Base-by-base conservation (phyloP, 2,329 filamentous ascomycete genomes). In the Alternaria angustiovoidea region DNA sequence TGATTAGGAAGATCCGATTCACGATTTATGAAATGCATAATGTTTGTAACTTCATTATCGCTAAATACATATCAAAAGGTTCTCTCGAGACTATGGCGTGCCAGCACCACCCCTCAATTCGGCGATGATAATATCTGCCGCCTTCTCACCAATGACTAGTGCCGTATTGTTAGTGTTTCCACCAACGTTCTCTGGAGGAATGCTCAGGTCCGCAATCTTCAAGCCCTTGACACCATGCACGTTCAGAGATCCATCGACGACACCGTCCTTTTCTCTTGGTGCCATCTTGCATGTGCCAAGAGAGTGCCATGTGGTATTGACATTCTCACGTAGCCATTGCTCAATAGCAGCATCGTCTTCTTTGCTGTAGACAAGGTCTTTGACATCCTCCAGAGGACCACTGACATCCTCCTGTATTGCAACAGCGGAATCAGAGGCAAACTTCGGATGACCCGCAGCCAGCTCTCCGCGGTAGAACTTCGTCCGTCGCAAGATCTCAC, bases 401-500 rank as follows among this genome's bases (percentile, higher is more conserved):
- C 62, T 54, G 5, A 63, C 16, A 16, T 52, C 20, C 52, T 71
- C 65, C 12, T 61, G 36, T 11, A 57, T 24, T 5, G 65, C 65
- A 5, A 61, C 70, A n/a, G 65, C 62, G 2, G 68, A 71, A 4
- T 63, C 63, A 5, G 63, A 51, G 9, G 64, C 60, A 46, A 74
- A 74, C 47, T 64, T 70, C 4, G 68, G 68, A 53, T 71, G 68
- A 2, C 61, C 65, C 0, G 52, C 55, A 9, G 67, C 59, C 8
- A 82, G 63, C 57, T 80, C 77, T 18, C 81, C 81, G 8, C 72
- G 73, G 75, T 83, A 88, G 56, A 81, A 79, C 3, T 80, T 75
- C 64, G 85, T 84, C 16, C 86, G 84, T 1, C 87, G 83, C 28
- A 81, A 78, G 48, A 89, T 82, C 70, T 89, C 87, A 3, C 89